Conservation (phyloP, 345 rosid genomes). For the Brassica cretica region DNA sequence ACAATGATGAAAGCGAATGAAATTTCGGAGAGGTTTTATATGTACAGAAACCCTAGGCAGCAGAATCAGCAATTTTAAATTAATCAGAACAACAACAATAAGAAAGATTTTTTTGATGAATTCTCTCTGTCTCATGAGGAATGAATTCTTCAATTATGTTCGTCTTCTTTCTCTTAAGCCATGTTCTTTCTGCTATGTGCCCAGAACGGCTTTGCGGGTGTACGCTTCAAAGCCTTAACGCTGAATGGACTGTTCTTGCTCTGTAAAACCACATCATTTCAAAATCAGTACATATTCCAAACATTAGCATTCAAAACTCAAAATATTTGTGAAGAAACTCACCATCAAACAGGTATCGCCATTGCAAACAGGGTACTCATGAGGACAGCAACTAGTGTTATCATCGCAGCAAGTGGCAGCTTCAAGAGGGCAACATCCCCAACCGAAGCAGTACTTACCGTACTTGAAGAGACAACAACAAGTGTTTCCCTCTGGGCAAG, state of each 20-base stretch:
- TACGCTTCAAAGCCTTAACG: slow-evolving; percentile 75
- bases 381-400: slow-evolving; percentile 82
- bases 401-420: slow-evolving; percentile 88
- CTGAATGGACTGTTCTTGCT: slow-evolving; percentile 78
- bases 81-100: slow-evolving; percentile 29
- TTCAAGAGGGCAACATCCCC: slow-evolving; percentile 97
- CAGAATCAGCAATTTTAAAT: slow-evolving; percentile 29
- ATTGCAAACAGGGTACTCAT: slow-evolving; percentile 77
- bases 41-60: slow-evolving; percentile 31
- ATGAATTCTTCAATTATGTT: slow-evolving; percentile 14
- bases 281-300: slow-evolving; percentile 1
- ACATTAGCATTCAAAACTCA: not conserved
- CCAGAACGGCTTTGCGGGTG: slow-evolving; percentile 73
- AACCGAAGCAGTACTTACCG: slow-evolving; percentile 62
- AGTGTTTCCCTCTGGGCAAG: slow-evolving; percentile 74
- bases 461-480: slow-evolving; percentile 81
- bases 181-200: slow-evolving; percentile 52
- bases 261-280: slow-evolving; percentile 44
- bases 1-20: slow-evolving; percentile 32
- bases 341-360: slow-evolving; percentile 76
- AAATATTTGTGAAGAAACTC: slow-evolving; percentile 9
- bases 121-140: slow-evolving; percentile 13
- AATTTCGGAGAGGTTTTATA: slow-evolving; percentile 26
- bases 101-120: not conserved
- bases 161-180: slow-evolving; percentile 36